Conservation (phyloP, 2,329 filamentous ascomycete species). For the Beauveria varroae region DNA sequence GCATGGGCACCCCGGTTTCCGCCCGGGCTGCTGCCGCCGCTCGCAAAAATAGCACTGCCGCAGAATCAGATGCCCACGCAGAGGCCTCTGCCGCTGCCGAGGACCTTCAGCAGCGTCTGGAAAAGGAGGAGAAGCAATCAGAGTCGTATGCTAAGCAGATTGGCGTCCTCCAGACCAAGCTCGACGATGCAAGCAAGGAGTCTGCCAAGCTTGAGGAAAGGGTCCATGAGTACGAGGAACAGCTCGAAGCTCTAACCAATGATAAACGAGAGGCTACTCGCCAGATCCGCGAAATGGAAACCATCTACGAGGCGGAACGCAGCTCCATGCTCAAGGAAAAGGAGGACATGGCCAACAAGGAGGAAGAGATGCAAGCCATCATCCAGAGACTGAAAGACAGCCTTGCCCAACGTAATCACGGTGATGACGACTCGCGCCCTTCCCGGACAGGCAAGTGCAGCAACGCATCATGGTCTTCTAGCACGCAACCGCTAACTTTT, state of each 20-base stretch:
- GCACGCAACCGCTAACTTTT: background rate
- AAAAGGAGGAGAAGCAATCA: conserved; percentile 69
- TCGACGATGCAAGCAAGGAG: conserved; percentile 78
- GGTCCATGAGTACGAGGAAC: conserved; percentile 77
- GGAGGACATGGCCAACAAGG: conserved; percentile 73
- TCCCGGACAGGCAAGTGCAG: conserved; percentile 9
- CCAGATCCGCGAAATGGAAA: conserved; percentile 84
- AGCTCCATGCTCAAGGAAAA: conserved; percentile 85
- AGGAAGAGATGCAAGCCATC: conserved; percentile 84
- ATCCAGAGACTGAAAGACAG: conserved; percentile 90
- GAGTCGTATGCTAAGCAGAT: conserved; percentile 79
- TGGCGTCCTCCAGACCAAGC: conserved; percentile 73
- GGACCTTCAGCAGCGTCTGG: conserved; percentile 74
- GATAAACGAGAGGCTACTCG: conserved; percentile 78
- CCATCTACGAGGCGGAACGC: conserved; percentile 85
- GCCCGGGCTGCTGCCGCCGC: conserved; percentile 63
- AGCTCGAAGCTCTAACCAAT: conserved; percentile 70
- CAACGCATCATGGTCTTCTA: background rate
- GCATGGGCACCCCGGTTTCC: conserved; percentile 59
- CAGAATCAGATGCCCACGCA: conserved; percentile 50
- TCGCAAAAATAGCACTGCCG: conserved; percentile 42
- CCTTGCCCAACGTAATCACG: conserved; percentile 63
- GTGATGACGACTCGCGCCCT: conserved; percentile 36
- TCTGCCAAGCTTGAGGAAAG: conserved; percentile 83
- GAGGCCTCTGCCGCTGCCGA: conserved; percentile 74